phyloP scores from a whole-genome alignment of 306 rosid species.

The Fragaria ananassa region DNA sequence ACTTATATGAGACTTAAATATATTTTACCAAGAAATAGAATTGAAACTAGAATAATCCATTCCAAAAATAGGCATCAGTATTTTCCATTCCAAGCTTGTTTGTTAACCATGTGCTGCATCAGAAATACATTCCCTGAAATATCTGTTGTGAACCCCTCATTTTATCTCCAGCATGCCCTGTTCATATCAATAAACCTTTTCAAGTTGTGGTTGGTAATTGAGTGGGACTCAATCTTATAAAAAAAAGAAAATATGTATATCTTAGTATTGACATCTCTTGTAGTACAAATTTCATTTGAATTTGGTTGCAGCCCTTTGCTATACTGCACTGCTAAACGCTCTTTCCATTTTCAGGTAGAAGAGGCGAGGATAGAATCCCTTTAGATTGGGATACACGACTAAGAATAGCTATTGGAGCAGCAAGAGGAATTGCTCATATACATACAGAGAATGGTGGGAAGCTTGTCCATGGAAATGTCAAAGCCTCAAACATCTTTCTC shows the following conservation, averaged over 20 bases:
- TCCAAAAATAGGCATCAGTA: not conserved
- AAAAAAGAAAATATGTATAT: not conserved
- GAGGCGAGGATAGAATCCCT: constrained; percentile 67
- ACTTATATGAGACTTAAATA: not conserved
- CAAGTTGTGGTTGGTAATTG: not conserved
- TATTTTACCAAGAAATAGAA: constrained; percentile 4
- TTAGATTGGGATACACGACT: constrained; percentile 76
- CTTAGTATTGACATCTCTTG: not conserved
- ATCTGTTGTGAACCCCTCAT: not conserved
- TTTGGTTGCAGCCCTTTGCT: not conserved
- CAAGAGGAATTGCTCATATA: constrained; percentile 70
- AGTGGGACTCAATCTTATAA: not conserved
- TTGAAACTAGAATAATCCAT: not conserved
- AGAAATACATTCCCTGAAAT: not conserved
- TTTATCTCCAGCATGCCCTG: not conserved
- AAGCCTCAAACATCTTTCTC: constrained; percentile 74
- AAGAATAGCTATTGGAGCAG: constrained; percentile 75
- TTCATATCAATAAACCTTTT: not conserved
- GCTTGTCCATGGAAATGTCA: constrained; percentile 78
- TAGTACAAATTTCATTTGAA: not conserved
- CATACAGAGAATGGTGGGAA: constrained; percentile 70
- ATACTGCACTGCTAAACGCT: not conserved
- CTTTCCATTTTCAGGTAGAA: constrained; percentile 52
- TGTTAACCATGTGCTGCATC: not conserved
- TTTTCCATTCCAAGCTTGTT: constrained; percentile 1